These are phyloP conservation scores for Leccinum discolor DNA, from an alignment of 1,284 basidiomycete genomes.

Conservation along the genomic window DNA sequence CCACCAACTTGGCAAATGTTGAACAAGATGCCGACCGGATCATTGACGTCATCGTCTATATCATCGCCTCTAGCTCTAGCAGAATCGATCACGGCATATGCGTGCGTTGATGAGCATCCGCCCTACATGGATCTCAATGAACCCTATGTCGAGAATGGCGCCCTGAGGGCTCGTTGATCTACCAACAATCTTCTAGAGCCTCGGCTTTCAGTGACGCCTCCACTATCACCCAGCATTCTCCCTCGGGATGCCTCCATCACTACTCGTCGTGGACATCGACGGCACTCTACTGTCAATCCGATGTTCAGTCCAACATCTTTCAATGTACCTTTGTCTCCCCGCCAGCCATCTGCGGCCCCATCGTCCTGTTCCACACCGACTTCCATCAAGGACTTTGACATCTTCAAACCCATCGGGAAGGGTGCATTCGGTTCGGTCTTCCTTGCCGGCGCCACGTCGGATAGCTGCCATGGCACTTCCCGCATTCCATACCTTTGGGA, in stretches of 20 bases:
- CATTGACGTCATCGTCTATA: conserved; percentile 48
- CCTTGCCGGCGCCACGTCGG: conserved; percentile 55
- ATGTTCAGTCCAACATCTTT: conserved; percentile 58
- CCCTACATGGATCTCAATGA: conserved; percentile 69
- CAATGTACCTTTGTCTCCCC: conserved; percentile 81
- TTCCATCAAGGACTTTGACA: conserved; percentile 98
- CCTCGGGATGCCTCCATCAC: conserved; percentile 54
- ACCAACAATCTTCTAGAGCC: conserved; percentile 68
- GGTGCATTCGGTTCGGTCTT: conserved; percentile 99
- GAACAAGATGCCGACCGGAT: conserved; percentile 67
- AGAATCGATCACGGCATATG: conserved; percentile 75
- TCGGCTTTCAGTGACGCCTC: conserved; percentile 68
- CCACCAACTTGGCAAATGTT: conserved; percentile 44
- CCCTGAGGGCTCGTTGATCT: conserved; percentile 62
- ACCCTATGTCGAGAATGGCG: conserved; percentile 32
- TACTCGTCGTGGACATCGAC: conserved; percentile 59
- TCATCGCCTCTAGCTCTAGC: conserved; percentile 82
- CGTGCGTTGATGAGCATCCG: conserved; percentile 53
- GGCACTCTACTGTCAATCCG: conserved; percentile 73
- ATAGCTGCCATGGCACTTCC: conserved; percentile 27
- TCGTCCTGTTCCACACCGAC: conserved; percentile 81
- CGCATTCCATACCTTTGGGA: conserved; percentile 26
- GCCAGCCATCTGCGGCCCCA: conserved; percentile 79
- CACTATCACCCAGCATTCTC: conserved; percentile 68
- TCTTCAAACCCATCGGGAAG: conserved; percentile 99